These are phyloP conservation scores for Penicillium corylophilum DNA, from an alignment of 2,329 filamentous ascomycete species.

Conservation along the genomic window DNA sequence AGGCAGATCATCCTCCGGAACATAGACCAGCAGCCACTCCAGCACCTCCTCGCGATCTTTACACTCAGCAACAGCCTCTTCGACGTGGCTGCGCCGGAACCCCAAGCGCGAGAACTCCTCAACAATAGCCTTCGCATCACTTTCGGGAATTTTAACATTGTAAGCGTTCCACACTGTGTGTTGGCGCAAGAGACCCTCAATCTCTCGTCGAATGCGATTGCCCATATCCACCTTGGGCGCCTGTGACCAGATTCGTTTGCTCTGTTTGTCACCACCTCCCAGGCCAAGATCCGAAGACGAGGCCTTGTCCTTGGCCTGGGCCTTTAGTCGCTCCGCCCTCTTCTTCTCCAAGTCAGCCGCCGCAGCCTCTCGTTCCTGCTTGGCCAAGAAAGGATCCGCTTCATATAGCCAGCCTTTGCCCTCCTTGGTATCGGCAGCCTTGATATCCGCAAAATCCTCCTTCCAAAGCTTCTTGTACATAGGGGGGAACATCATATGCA, in stretches of 20 bases:
- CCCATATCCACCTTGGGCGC: constrained; percentile 94
- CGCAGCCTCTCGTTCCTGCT: constrained; percentile 75
- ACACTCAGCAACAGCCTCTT: constrained; percentile 83
- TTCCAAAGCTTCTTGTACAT: constrained; percentile 91
- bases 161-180: constrained; percentile 87
- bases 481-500: constrained; percentile 90
- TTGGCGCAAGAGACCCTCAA: constrained; percentile 76
- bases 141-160: constrained; percentile 61
- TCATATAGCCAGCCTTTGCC: constrained; percentile 88
- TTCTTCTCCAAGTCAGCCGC: constrained; percentile 76
- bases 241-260: constrained; percentile 74
- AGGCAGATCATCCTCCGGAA: constrained; percentile 95
- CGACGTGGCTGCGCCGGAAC: constrained; percentile 83
- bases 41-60: constrained; percentile 90
- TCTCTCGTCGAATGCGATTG: constrained; percentile 70
- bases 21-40: constrained; percentile 94
- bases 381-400: constrained; percentile 84
- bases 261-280: constrained; percentile 39
- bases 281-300: constrained; percentile 58
- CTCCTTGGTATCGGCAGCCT: constrained; percentile 74
- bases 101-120: constrained; percentile 74
- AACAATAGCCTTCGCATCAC: constrained; percentile 61
- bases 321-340: constrained; percentile 65
- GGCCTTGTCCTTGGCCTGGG: constrained; percentile 63
- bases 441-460: constrained; percentile 76